A percentile compares a stretch with the other conserved stretches of the same genome.
Evolutionary conservation across 768 basidiomycete species (phyloP).

Genomic region (Termitomyces sp.): DNA sequence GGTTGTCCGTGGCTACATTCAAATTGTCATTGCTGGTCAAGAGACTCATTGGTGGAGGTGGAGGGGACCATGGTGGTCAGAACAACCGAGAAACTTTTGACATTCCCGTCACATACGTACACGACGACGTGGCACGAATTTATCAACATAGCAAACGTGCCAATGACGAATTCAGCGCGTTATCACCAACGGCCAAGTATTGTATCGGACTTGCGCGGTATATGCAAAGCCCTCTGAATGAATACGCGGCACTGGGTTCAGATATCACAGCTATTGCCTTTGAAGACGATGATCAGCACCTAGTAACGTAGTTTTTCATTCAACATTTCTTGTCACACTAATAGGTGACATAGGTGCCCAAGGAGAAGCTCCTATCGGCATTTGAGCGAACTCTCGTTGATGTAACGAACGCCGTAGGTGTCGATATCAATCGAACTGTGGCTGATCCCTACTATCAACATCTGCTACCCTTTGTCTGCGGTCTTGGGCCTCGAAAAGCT

Average conservation of each 20-base stretch:
- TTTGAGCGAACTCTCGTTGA: conserved; percentile 90
- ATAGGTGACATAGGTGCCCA: conserved; percentile 58
- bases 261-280: conserved; percentile 84
- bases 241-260: conserved; percentile 84
- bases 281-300: conserved; percentile 81
- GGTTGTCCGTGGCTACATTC: conserved; percentile 79
- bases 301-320: conserved; percentile 46
- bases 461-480: conserved; percentile 86
- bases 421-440: conserved; percentile 93
- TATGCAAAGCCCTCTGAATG: conserved; percentile 89
- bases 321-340: conserved; percentile 1
- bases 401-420: conserved; percentile 87
- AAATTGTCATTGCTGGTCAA: conserved; percentile 67
- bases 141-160: conserved; percentile 91
- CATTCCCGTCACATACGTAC: conserved; percentile 78
- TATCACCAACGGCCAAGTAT: conserved; percentile 81
- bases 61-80: neutral
- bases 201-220: conserved; percentile 94
- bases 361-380: conserved; percentile 75
- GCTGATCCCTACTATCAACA: conserved; percentile 86
- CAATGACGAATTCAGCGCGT: conserved; percentile 73
- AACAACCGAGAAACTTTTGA: conserved; percentile 44
- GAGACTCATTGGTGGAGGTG: conserved; percentile 34
- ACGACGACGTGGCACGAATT: conserved; percentile 90
- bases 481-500: conserved; percentile 93